These are phyloP conservation scores for Suillus sp. DNA, from an alignment of 768 basidiomycete species.

Conservation along the genomic window DNA sequence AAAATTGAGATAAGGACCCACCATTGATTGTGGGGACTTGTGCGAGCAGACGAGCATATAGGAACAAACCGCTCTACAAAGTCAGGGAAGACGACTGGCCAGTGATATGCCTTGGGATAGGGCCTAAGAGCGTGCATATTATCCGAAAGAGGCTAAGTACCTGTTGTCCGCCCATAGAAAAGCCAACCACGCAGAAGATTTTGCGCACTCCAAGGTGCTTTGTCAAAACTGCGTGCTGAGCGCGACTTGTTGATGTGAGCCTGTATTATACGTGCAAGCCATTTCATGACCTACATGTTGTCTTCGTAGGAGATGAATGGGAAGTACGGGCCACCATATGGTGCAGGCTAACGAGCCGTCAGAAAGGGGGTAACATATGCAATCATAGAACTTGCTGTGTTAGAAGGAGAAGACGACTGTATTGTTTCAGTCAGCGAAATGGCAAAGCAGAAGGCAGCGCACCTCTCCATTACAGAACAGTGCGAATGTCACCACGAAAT, in stretches of 20 bases:
- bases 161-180: conserved; percentile 63
- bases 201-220: conserved; percentile 46
- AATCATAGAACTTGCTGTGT: conserved; percentile 42
- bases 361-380: background rate
- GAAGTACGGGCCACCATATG: conserved; percentile 61
- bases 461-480: conserved; percentile 64
- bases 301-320: conserved; percentile 59
- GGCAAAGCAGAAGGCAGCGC: conserved; percentile 11
- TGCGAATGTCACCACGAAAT: conserved; percentile 57
- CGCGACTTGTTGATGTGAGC: conserved; percentile 40
- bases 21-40: conserved; percentile 60
- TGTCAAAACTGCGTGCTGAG: conserved; percentile 55
- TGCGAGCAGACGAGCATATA: conserved; percentile 58
- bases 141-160: conserved; percentile 25
- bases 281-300: conserved; percentile 45
- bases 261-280: background rate
- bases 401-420: conserved; percentile 64
- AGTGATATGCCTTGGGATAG: conserved; percentile 50
- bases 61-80: conserved; percentile 48
- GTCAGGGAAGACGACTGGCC: conserved; percentile 60
- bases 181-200: conserved; percentile 49
- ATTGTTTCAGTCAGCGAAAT: conserved; percentile 9
- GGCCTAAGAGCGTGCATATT: conserved; percentile 19
- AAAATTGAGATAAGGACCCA: conserved; percentile 18
- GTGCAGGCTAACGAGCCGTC: conserved; percentile 41